Conservation (phyloP, 352 stramenopile genomes). For the Pythium vanterpoolii region DNA sequence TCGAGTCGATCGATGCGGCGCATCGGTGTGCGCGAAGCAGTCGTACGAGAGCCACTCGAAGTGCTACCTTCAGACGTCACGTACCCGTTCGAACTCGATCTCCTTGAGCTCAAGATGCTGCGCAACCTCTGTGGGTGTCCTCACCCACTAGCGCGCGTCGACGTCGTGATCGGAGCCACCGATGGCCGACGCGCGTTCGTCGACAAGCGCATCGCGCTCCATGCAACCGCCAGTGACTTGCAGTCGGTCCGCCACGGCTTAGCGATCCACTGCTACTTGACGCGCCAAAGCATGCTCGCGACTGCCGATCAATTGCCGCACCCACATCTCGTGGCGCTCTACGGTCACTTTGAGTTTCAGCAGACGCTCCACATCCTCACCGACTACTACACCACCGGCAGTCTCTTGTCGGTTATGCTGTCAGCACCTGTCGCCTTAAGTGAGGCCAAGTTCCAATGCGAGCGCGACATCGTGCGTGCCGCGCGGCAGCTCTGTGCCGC, state of each 20-base stretch:
- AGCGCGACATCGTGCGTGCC: background rate
- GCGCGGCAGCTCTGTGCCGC: constrained; percentile 14
- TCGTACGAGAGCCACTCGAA: background rate
- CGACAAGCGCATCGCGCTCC: constrained; percentile 12
- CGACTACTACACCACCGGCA: constrained; percentile 17
- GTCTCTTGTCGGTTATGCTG: constrained; percentile 2
- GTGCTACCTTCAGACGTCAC: constrained; percentile 9
- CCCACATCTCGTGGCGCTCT: constrained; percentile 11
- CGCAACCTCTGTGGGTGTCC: constrained; percentile 22
- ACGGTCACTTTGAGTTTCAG: constrained; percentile 16
- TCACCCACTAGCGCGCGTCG: constrained; percentile 14
- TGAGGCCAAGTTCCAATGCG: constrained; percentile 5
- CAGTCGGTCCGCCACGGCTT: constrained; percentile 2
- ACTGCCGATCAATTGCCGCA: constrained; percentile 10
- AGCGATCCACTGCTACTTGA: constrained; percentile 19
- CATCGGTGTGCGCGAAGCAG: background rate
- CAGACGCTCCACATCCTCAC: constrained; percentile 20
- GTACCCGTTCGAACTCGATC: constrained; percentile 11
- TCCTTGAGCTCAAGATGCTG: constrained; percentile 22
- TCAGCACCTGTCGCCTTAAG: background rate
- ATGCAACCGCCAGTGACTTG: background rate
- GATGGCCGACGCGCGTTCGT: constrained; percentile 2
- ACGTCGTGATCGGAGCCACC: constrained; percentile 10
- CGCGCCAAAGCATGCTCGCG: constrained; percentile 5
- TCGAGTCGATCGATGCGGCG: constrained; percentile 6